phyloP scores from a whole-genome alignment of 2,329 filamentous ascomycete species.

The Colletotrichum aenigma region DNA sequence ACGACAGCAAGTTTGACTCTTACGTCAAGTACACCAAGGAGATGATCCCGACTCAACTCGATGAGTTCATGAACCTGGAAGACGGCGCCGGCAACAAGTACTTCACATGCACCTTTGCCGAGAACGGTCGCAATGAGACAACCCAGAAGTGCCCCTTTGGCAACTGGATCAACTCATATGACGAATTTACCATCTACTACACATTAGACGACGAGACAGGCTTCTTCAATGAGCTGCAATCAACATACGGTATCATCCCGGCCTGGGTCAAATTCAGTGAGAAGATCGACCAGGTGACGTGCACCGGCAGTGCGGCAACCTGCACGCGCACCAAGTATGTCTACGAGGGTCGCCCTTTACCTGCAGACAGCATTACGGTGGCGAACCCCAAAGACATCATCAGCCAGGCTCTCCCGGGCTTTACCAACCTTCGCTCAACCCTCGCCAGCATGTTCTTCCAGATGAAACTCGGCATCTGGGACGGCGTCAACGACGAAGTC shows the following conservation, averaged over 20 bases:
- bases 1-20: not conserved
- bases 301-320: not conserved
- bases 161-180: not conserved
- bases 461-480: not conserved
- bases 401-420: not conserved
- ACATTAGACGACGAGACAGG: not conserved
- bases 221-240: not conserved
- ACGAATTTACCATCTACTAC: not conserved
- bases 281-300: not conserved
- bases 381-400: slow-evolving; percentile 4
- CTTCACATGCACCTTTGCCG: not conserved
- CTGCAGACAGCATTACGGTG: not conserved
- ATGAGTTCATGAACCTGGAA: not conserved
- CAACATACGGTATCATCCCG: not conserved
- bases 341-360: not conserved
- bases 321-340: not conserved
- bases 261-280: not conserved
- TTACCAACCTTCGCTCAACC: not conserved
- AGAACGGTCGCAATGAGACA: not conserved
- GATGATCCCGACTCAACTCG: not conserved
- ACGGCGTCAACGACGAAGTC: not conserved
- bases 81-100: not conserved
- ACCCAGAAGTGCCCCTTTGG: not conserved
- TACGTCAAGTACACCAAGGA: not conserved
- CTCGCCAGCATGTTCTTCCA: not conserved